A percentile compares a stretch with the other conserved stretches of the same genome.
phyloP scores from a whole-genome alignment of 2,329 filamentous ascomycete genomes.

The Ascosphaera aggregata region DNA sequence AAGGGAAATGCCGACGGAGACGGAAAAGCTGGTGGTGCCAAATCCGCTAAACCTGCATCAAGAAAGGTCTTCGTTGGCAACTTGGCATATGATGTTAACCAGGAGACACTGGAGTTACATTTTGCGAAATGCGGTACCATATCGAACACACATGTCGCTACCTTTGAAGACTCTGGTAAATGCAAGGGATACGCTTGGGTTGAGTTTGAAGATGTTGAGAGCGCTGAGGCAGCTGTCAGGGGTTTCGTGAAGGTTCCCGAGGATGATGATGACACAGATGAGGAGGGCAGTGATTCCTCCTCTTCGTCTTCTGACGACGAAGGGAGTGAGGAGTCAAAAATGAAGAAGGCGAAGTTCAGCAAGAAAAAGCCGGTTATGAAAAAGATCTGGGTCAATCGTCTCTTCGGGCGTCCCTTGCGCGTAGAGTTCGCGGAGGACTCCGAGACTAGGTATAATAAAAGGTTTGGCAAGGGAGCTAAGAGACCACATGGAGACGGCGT shows the following conservation, averaged over 20 bases:
- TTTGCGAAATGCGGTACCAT: constrained; percentile 71
- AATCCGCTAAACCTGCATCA: constrained; percentile 32
- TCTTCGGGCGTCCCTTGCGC: constrained; percentile 58
- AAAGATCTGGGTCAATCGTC: constrained; percentile 64
- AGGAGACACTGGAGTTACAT: constrained; percentile 57
- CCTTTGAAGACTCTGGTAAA: constrained; percentile 90
- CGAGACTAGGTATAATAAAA: constrained; percentile 74
- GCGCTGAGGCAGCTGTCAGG: constrained; percentile 52
- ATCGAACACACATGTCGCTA: constrained; percentile 66
- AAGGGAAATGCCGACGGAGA: too few species aligned
- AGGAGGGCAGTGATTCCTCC: constrained; percentile 19
- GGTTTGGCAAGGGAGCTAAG: constrained; percentile 65
- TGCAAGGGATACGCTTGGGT: constrained; percentile 97
- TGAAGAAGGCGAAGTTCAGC: constrained; percentile 15
- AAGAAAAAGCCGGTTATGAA: constrained; percentile 33
- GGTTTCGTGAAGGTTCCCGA: constrained; percentile 48
- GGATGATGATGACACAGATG: constrained; percentile 23
- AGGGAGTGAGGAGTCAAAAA: constrained; percentile 10
- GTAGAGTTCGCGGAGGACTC: constrained; percentile 90
- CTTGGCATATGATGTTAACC: constrained; percentile 56
- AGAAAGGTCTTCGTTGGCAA: constrained; percentile 82
- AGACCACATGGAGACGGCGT: too few species aligned
- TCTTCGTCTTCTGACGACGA: constrained; percentile 7
- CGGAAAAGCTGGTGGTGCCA: constrained; percentile 29
- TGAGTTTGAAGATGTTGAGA: constrained; percentile 57